phyloP scores from a whole-genome alignment of 176 grass and related monocot species.

The bread wheat (Triticum aestivum) region DNA sequence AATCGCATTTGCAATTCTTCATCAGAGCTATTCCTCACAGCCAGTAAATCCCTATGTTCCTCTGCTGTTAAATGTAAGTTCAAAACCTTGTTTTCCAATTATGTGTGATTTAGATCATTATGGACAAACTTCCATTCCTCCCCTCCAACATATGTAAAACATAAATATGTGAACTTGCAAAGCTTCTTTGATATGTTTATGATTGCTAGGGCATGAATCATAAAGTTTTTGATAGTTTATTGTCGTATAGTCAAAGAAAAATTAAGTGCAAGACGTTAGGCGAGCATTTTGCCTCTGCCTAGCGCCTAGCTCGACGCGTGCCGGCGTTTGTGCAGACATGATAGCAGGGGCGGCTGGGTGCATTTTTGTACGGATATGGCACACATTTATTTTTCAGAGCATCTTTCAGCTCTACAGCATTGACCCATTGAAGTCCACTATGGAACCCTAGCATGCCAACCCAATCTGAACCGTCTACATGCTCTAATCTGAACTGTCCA shows the following conservation, averaged over 20 bases:
- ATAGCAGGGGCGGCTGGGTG: background rate
- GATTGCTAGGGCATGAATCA: background rate
- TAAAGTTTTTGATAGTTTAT: background rate
- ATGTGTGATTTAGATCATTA: slow-evolving; percentile 24
- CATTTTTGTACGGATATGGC: background rate
- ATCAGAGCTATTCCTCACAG: slow-evolving; percentile 68
- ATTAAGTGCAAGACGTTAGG: background rate
- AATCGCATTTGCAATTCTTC: slow-evolving; percentile 91
- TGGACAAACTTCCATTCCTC: background rate
- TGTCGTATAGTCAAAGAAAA: background rate
- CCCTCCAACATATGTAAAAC: background rate
- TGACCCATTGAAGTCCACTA: background rate
- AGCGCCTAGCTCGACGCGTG: background rate
- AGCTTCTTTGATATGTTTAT: slow-evolving; percentile 12
- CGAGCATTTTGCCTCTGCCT: background rate
- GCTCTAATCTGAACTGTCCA: background rate
- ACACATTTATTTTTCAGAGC: background rate
- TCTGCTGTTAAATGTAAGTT: slow-evolving; percentile 74
- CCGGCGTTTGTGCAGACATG: background rate
- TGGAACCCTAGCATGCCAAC: background rate
- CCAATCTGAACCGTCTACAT: background rate
- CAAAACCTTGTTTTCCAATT: background rate
- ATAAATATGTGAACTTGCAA: background rate
- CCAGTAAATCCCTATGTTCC: slow-evolving; percentile 78
- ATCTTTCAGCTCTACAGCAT: background rate